A percentile compares a stretch with the other conserved stretches of the same genome.
Evolutionary conservation across 2,329 filamentous ascomycete species (phyloP).

Genomic region (Paecilomyces niveus): DNA sequence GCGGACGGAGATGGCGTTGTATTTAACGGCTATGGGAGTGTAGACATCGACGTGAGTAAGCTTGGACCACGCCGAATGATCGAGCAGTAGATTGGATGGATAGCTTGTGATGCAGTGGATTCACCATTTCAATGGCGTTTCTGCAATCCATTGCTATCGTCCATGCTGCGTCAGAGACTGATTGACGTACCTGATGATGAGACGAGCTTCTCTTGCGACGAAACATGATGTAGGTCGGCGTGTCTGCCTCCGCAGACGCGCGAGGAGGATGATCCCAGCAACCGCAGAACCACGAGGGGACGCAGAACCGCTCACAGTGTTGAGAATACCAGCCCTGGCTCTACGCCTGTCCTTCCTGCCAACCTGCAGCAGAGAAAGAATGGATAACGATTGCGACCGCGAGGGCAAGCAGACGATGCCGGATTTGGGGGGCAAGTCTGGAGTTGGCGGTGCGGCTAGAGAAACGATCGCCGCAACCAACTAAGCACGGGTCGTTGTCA

Average conservation of each 20-base stretch:
- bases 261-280: background rate
- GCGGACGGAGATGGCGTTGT: constrained; percentile 63
- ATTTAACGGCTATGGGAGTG: constrained; percentile 50
- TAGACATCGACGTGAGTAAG: constrained; percentile 7
- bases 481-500: background rate
- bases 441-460: background rate
- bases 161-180: background rate
- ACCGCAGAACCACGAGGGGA: background rate
- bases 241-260: constrained; percentile 7
- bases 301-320: background rate
- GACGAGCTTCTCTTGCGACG: constrained; percentile 35
- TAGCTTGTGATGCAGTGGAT: background rate
- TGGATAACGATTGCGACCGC: background rate
- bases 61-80: constrained; percentile 5
- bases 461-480: background rate
- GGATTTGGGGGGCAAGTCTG: background rate
- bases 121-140: background rate
- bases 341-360: background rate
- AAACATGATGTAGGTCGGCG: constrained; percentile 28
- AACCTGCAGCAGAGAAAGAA: background rate
- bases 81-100: background rate
- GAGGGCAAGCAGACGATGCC: background rate
- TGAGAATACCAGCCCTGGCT: constrained; percentile 1
- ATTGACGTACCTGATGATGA: constrained; percentile 28
- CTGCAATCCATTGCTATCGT: background rate